Base-by-base conservation (phyloP, 129 eudicot species). In the Heracleum sosnowskyi region DNA sequence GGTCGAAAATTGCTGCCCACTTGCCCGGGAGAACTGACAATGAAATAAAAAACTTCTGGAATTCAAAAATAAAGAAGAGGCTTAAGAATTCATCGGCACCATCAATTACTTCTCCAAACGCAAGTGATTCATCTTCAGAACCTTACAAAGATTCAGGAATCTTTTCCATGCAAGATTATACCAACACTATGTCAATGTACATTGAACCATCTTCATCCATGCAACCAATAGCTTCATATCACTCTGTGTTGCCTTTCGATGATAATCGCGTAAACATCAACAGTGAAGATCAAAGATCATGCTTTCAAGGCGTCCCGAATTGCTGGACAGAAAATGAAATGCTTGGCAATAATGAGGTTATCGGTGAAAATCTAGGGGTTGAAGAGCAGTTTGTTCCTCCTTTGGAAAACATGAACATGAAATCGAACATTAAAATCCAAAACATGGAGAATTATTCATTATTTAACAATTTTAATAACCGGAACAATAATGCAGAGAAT, bases 1-100 rank as follows among this genome's bases (percentile, higher is more conserved):
- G 97, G 97, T 92, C 97, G 55, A 93, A 88, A 81, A 92, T 92
- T 37, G 97, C 97, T 29, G 87, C 96, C 39, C 91, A 93, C 69
- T 79, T 92, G 84, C 97, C 97, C 0, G 96, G 97, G 8, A 88
- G 97, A 5, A 92, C 97, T 0, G 97, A 92, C 73, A 92, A 92
- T 18, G 97, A 92, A 73, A 90, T 92, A 45, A 92, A 92, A 76
- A 92, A 92, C 35, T 90, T 87, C 34, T 92, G 97, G 97, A 92
- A 92, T 68, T 92, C 96, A 2, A 88, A 93, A 9, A 81, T 92
- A 16, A 92, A 92, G 79, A 92, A 90, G 82, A 88, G 96, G 80
- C 79, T 90, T 24, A 92, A 88, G 80, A 86, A 84, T 13, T 82
- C 90, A 42, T 82, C 91, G 4, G 87, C 93, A n/a, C 5, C 33